Evolutionary conservation across 2,329 filamentous ascomycete genomes (phyloP).

Genomic region (Aspergillus alliaceus): DNA sequence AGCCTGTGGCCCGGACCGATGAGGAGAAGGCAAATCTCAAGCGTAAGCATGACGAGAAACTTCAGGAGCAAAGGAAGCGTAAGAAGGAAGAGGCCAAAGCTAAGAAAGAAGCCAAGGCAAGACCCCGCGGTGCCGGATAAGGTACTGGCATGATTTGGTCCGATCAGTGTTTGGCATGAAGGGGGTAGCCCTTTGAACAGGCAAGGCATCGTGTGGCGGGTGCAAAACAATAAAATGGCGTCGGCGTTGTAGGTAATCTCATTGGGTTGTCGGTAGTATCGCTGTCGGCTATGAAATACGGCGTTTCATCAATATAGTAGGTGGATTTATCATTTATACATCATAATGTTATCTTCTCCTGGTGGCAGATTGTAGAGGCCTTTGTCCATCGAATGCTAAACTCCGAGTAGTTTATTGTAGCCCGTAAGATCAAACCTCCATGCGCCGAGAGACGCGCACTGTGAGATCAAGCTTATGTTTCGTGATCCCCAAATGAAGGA

Average conservation of each 20-base stretch:
- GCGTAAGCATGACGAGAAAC: conserved; percentile 89
- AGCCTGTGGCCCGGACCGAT: conserved; percentile 82
- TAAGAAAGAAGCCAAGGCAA: conserved; percentile 87
- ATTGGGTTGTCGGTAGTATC: not conserved
- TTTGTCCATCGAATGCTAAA: no score
- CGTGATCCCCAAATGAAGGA: not conserved
- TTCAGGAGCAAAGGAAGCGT: conserved; percentile 92
- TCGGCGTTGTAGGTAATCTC: not conserved
- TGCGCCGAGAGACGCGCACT: not conserved
- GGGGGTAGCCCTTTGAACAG: no score
- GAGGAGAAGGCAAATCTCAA: conserved; percentile 82
- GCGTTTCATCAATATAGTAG: not conserved
- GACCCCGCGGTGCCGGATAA: conserved; percentile 65
- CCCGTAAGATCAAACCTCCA: not conserved
- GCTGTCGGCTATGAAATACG: not conserved
- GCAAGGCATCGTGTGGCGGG: no score
- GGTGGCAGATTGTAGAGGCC: no score
- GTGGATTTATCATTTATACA: no score
- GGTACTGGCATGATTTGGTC: not conserved
- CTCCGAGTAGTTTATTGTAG: no score
- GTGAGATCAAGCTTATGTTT: not conserved
- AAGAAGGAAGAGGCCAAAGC: conserved; percentile 92
- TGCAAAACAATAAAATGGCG: not conserved
- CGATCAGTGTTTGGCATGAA: not conserved
- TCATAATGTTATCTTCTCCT: no score